Evolutionary conservation across 208 protist species (phyloP).

Genomic region (Strigomonas culicis): DNA sequence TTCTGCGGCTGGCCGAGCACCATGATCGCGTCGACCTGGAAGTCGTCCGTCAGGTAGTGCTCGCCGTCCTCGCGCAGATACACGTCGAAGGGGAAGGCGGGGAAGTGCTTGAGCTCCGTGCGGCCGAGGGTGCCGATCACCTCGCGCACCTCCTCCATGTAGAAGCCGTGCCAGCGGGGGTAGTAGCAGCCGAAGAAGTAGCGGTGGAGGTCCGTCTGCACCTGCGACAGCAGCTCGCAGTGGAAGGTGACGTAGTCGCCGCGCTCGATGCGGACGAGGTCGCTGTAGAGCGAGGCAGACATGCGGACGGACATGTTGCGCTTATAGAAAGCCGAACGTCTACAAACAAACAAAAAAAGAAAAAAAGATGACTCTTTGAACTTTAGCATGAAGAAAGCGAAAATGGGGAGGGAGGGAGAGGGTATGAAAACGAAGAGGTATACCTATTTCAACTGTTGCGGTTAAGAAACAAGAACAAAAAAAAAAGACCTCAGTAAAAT

Average conservation of each 20-base stretch:
- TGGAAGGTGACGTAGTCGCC: constrained; percentile 82
- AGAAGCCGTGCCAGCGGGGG: constrained; percentile 87
- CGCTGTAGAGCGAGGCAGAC: constrained; percentile 80
- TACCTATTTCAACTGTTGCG: no score
- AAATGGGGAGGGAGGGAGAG: no score
- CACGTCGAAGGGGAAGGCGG: constrained; percentile 80
- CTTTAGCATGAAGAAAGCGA: no score
- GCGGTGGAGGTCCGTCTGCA: constrained; percentile 61
- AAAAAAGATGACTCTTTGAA: neutral
- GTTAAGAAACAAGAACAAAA: no score
- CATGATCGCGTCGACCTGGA: constrained; percentile 66
- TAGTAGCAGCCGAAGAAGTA: constrained; percentile 91
- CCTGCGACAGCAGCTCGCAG: constrained; percentile 68
- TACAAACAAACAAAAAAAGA: constrained; percentile 4
- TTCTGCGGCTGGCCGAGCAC: constrained; percentile 71
- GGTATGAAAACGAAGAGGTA: no score
- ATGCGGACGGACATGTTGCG: constrained; percentile 63
- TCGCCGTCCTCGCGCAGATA: constrained; percentile 67
- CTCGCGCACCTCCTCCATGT: constrained; percentile 86
- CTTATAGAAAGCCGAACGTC: neutral
- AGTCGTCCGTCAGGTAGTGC: constrained; percentile 83
- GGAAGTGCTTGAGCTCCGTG: constrained; percentile 65
- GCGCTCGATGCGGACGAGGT: constrained; percentile 71
- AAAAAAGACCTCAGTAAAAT: no score
- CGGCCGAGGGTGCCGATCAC: constrained; percentile 81